phyloP scores from a whole-genome alignment of 345 rosid species.

The Pistacia atlantica region DNA sequence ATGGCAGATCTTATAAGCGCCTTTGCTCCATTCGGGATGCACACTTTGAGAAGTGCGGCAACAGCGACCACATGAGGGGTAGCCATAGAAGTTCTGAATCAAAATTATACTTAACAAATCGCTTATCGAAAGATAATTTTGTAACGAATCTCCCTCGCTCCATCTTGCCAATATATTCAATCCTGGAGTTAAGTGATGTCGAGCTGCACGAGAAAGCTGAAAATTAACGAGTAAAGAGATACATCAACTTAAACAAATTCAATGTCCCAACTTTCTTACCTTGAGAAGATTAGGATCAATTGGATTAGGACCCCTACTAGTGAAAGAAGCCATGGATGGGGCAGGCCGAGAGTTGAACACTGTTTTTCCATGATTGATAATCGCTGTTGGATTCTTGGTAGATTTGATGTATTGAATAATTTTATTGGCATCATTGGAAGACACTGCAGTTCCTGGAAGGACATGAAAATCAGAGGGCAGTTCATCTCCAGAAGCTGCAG shows the following conservation, averaged over 20 bases:
- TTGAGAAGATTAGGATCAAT: constrained; percentile 70
- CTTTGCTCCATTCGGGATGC: constrained; percentile 80
- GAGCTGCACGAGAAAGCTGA: constrained; percentile 47
- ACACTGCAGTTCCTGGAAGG: constrained; percentile 59
- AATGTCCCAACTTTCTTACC: constrained; percentile 34
- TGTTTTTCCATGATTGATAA: constrained; percentile 46
- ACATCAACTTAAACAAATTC: not conserved
- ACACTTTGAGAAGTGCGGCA: constrained; percentile 69
- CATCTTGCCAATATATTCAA: constrained; percentile 81
- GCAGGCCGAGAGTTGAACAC: constrained; percentile 50
- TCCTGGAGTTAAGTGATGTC: constrained; percentile 85
- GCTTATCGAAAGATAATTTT: constrained; percentile 43
- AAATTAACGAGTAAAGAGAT: not conserved
- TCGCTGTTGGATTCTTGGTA: constrained; percentile 53
- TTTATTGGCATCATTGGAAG: constrained; percentile 24
- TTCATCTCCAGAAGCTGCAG: constrained; percentile 33
- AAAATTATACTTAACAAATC: constrained; percentile 47
- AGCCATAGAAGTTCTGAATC: constrained; percentile 85
- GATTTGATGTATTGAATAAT: constrained; percentile 65
- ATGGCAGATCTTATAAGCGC: constrained; percentile 83
- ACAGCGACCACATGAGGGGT: constrained; percentile 86
- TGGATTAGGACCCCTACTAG: constrained; percentile 71
- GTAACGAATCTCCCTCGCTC: constrained; percentile 62
- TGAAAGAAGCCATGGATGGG: constrained; percentile 68
- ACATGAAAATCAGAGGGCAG: constrained; percentile 47